These are phyloP conservation scores for Penicillium ochrochloron DNA, from an alignment of 495 filamentous ascomycete genomes.

Conservation along the genomic window DNA sequence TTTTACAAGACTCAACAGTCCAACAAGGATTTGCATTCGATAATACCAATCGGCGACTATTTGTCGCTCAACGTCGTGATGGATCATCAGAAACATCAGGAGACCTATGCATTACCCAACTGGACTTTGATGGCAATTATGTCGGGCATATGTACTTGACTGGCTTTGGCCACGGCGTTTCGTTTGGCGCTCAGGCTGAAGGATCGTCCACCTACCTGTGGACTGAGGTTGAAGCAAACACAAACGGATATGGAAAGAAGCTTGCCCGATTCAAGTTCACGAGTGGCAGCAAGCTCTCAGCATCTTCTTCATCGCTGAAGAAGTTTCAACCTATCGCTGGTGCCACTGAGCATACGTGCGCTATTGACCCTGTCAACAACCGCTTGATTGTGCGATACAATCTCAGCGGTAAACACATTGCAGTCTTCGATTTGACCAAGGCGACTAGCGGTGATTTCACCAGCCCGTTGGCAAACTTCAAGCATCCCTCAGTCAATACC, in stretches of 20 bases:
- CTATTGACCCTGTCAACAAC: slow-evolving; percentile 24
- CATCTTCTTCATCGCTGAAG: neutral
- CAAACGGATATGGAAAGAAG: slow-evolving; percentile 26
- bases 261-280: slow-evolving; percentile 28
- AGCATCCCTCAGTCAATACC: slow-evolving; percentile 12
- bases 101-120: slow-evolving; percentile 28
- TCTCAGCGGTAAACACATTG: slow-evolving; percentile 16
- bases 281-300: slow-evolving; percentile 16
- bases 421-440: slow-evolving; percentile 22
- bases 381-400: slow-evolving; percentile 22
- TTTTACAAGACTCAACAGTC: slow-evolving; percentile 21
- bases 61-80: slow-evolving; percentile 23
- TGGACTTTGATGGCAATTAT: slow-evolving; percentile 28
- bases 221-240: slow-evolving; percentile 27
- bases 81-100: slow-evolving; percentile 17
- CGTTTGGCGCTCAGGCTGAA: slow-evolving; percentile 23
- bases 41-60: slow-evolving; percentile 28
- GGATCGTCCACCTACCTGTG: slow-evolving; percentile 26
- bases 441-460: slow-evolving; percentile 24
- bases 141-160: slow-evolving; percentile 25
- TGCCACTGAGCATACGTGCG: slow-evolving; percentile 22
- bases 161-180: slow-evolving; percentile 27
- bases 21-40: slow-evolving; percentile 32
- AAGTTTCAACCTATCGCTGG: slow-evolving; percentile 12
- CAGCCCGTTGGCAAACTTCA: slow-evolving; percentile 17